Conservation (phyloP, 192 early-diverging fungal genomes). For the Ambispora gerdemannii region DNA sequence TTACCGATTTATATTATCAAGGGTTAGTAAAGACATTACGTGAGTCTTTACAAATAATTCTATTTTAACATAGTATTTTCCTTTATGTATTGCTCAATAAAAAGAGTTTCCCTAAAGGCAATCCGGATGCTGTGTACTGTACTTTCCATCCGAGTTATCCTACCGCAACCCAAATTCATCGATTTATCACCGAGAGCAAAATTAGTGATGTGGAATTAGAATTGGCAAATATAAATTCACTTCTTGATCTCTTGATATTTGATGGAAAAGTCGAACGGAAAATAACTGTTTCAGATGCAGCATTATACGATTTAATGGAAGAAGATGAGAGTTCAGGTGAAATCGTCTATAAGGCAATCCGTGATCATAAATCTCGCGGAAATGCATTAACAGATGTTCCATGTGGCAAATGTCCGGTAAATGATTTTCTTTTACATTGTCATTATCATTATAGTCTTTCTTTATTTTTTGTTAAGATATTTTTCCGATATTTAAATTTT, state of each 20-base stretch:
- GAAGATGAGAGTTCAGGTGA: constrained; percentile 54
- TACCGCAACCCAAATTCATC: constrained; percentile 64
- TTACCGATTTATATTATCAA: constrained; percentile 70
- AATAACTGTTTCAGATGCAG: constrained; percentile 46
- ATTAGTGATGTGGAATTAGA: constrained; percentile 73
- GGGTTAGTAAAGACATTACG: too few species aligned
- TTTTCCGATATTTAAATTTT: background rate
- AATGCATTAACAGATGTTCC: constrained; percentile 74
- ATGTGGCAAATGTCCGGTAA: constrained; percentile 84
- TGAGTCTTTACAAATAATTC: too few species aligned
- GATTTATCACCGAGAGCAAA: constrained; percentile 66
- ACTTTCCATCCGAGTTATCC: constrained; percentile 67
- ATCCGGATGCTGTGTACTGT: constrained; percentile 33
- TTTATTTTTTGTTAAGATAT: too few species aligned
- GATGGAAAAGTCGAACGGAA: constrained; percentile 81
- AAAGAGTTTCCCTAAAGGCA: background rate
- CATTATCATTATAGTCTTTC: background rate
- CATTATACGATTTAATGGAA: constrained; percentile 51
- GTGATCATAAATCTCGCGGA: constrained; percentile 37
- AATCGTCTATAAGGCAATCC: constrained; percentile 52
- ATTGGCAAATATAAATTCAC: constrained; percentile 65
- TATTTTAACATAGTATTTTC: too few species aligned
- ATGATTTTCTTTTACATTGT: background rate
- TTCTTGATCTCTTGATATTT: constrained; percentile 81
- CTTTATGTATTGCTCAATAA: constrained; percentile 27